These are phyloP conservation scores for Zangia roseola DNA, from an alignment of 768 basidiomycete species.

Conservation along the genomic window DNA sequence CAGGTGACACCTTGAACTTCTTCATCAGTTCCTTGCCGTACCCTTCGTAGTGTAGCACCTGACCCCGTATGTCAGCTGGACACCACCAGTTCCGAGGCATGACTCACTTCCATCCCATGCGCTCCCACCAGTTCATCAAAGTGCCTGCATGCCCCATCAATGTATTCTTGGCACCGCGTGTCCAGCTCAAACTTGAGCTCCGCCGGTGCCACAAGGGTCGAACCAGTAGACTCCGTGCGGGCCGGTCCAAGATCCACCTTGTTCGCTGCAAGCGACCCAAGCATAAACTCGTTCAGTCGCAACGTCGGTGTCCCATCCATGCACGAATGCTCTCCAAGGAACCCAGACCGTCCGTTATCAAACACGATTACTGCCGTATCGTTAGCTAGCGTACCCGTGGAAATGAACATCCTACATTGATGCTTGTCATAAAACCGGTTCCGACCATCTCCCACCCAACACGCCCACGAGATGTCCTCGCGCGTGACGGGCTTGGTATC, in stretches of 20 bases:
- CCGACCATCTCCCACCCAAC: slow-evolving; percentile 88
- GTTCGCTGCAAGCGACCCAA: slow-evolving; percentile 68
- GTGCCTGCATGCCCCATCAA: slow-evolving; percentile 57
- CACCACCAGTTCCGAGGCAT: neutral
- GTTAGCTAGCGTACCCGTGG: slow-evolving; percentile 5
- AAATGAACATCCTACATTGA: slow-evolving; percentile 56
- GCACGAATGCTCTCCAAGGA: slow-evolving; percentile 85
- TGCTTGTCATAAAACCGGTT: slow-evolving; percentile 98
- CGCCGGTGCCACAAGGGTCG: slow-evolving; percentile 50
- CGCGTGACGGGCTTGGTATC: slow-evolving; percentile 78
- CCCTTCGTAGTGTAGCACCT: slow-evolving; percentile 81
- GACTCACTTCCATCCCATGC: slow-evolving; percentile 76
- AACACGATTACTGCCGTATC: slow-evolving; percentile 76
- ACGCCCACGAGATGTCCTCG: slow-evolving; percentile 76
- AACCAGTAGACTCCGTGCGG: slow-evolving; percentile 32
- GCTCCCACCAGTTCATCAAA: slow-evolving; percentile 74
- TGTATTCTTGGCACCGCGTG: slow-evolving; percentile 45
- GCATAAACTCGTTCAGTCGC: slow-evolving; percentile 90
- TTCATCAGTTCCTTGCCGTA: slow-evolving; percentile 91
- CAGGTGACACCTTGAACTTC: slow-evolving; percentile 78
- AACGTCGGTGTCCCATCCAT: slow-evolving; percentile 96
- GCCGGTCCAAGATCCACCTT: slow-evolving; percentile 75
- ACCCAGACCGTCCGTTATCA: slow-evolving; percentile 92
- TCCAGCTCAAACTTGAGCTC: slow-evolving; percentile 76
- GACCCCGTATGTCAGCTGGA: slow-evolving; percentile 10